Percentiles rank a stretch among this genome's conserved stretches.
phyloP scores from a whole-genome alignment of 23 red algal species.

The Cyanidioschyzon merolae region DNA sequence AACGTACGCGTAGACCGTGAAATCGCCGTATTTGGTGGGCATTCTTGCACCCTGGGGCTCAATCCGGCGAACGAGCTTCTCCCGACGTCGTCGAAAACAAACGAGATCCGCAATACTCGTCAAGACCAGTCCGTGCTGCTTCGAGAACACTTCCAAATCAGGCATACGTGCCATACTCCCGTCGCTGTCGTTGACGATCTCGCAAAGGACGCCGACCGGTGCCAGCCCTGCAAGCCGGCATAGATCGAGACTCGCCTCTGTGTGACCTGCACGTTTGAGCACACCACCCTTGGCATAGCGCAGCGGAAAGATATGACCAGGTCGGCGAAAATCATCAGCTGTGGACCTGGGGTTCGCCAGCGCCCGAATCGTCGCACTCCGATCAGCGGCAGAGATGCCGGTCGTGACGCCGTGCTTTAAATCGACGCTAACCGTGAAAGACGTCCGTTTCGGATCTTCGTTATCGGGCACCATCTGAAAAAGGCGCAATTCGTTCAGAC shows the following conservation, averaged over 20 bases:
- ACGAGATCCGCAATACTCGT: constrained; percentile 94
- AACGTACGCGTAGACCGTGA: constrained; percentile 60
- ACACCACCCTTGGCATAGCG: constrained; percentile 67
- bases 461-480: constrained; percentile 80
- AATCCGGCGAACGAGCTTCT: constrained; percentile 63
- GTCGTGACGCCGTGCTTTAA: constrained; percentile 61
- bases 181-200: constrained; percentile 84
- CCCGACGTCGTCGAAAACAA: constrained; percentile 56
- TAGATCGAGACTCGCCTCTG: constrained; percentile 87
- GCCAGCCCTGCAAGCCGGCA: constrained; percentile 51
- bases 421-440: constrained; percentile 83
- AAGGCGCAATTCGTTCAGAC: constrained; percentile 47
- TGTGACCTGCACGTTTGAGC: constrained; percentile 92
- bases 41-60: constrained; percentile 46
- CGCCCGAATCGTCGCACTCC: constrained; percentile 57
- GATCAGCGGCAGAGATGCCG: constrained; percentile 86
- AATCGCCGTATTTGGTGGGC: constrained; percentile 70
- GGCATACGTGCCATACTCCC: constrained; percentile 88
- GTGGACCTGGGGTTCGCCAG: constrained; percentile 37
- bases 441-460: constrained; percentile 82
- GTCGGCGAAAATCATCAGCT: constrained; percentile 62
- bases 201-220: constrained; percentile 77
- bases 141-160: constrained; percentile 45
- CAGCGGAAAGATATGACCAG: constrained; percentile 94
- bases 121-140: constrained; percentile 64